A percentile compares a stretch with the other conserved stretches of the same genome.
Conservation (phyloP, 2,329 filamentous ascomycete genomes). For the Cryphonectria nitschkei region DNA sequence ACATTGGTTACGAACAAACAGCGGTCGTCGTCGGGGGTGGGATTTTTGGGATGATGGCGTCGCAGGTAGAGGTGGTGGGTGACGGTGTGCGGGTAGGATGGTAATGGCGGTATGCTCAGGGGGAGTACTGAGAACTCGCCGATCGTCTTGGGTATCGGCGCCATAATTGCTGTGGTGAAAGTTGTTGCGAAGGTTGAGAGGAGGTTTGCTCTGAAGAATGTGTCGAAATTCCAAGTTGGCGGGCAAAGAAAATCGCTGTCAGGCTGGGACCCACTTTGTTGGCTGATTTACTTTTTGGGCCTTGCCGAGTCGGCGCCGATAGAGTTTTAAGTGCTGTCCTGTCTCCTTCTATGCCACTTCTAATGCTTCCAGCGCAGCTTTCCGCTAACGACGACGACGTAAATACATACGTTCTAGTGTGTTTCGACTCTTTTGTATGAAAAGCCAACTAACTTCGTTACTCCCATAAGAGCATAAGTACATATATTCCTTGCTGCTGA, state of each 20-base stretch:
- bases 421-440: too few relatives aligned
- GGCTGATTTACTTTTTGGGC: not conserved
- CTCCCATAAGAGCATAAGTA: too few relatives aligned
- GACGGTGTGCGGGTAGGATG: constrained; percentile 63
- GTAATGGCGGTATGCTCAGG: constrained; percentile 65
- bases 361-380: too few relatives aligned
- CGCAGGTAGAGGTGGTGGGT: constrained; percentile 88
- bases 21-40: constrained; percentile 72
- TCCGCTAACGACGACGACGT: too few relatives aligned
- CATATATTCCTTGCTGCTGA: too few relatives aligned
- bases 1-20: constrained; percentile 91
- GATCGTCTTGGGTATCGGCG: constrained; percentile 46
- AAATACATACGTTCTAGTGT: too few relatives aligned
- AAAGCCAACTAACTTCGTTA: too few relatives aligned
- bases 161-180: constrained; percentile 35
- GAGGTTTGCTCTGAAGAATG: not conserved
- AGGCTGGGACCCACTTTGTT: not conserved
- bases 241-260: constrained; percentile 20
- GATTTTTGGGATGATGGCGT: constrained; percentile 77
- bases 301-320: constrained; percentile 20
- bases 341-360: too few relatives aligned
- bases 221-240: not conserved
- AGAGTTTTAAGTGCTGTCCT: not conserved
- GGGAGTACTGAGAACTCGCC: constrained; percentile 72
- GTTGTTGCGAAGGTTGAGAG: constrained; percentile 9